phyloP scores from a whole-genome alignment of 495 filamentous ascomycete species.

The Paragyromitra xinjiangensis region DNA sequence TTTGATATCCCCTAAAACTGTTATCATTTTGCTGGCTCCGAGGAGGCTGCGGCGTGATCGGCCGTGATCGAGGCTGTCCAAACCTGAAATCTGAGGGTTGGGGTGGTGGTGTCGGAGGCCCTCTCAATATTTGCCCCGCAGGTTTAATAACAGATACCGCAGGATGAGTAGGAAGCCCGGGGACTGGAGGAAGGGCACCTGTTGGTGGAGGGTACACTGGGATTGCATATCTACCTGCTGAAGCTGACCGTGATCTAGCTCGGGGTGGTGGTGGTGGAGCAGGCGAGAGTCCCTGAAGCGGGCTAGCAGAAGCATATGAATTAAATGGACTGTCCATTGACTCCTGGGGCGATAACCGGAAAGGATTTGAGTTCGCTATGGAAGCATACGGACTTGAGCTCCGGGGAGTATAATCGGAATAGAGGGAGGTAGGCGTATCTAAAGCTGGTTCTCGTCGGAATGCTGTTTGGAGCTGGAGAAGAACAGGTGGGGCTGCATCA shows the following conservation, averaged over 20 bases:
- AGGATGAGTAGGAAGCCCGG: slow-evolving; percentile 26
- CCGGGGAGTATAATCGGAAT: slow-evolving; percentile 15
- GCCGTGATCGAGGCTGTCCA: slow-evolving; percentile 39
- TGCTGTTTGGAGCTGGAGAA: slow-evolving; percentile 34
- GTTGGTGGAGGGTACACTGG: slow-evolving; percentile 25
- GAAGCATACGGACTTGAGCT: slow-evolving; percentile 28
- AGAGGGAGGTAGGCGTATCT: slow-evolving; percentile 18
- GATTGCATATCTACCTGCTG: slow-evolving; percentile 26
- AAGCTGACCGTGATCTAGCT: slow-evolving; percentile 24
- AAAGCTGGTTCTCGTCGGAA: slow-evolving; percentile 23
- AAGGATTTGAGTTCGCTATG: slow-evolving; percentile 39
- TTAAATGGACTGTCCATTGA: slow-evolving; percentile 17
- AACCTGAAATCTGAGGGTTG: slow-evolving; percentile 32
- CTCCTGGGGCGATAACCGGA: slow-evolving; percentile 23
- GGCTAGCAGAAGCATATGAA: slow-evolving; percentile 22
- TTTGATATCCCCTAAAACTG: slow-evolving; percentile 14
- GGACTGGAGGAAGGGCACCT: slow-evolving; percentile 27
- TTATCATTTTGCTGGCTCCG: slow-evolving; percentile 12
- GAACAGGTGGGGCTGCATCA: slow-evolving; percentile 11
- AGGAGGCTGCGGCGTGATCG: slow-evolving; percentile 26
- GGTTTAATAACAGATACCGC: slow-evolving; percentile 19
- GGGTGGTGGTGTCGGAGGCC: slow-evolving; percentile 38
- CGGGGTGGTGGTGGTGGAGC: neutral
- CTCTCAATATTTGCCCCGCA: slow-evolving; percentile 13
- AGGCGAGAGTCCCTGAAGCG: slow-evolving; percentile 4